A percentile compares a stretch with the other conserved stretches of the same genome.
These are phyloP conservation scores for Leucaena leucocephala DNA, from an alignment of 306 rosid genomes.

Conservation along the genomic window DNA sequence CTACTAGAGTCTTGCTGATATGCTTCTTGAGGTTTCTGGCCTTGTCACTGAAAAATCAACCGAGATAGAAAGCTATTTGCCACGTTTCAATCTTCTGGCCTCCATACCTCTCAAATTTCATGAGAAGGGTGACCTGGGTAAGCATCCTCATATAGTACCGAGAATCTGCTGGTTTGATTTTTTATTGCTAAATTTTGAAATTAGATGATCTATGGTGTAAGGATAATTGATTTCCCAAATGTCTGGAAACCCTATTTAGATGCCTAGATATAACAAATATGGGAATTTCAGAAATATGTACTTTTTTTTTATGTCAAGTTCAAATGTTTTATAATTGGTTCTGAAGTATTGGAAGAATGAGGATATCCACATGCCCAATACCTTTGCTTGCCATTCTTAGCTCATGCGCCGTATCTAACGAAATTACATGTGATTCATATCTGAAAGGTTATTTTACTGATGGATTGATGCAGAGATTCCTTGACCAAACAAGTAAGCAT, in stretches of 20 bases:
- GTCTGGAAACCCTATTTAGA: background rate
- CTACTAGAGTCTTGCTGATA: slow-evolving; percentile 53
- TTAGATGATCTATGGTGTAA: background rate
- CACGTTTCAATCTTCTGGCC: slow-evolving; percentile 9
- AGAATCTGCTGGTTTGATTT: slow-evolving; percentile 13
- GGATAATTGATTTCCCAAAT: background rate
- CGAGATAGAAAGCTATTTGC: slow-evolving; percentile 19
- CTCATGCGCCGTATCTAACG: too few species aligned
- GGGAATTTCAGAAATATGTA: background rate
- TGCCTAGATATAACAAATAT: background rate
- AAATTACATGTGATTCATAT: slow-evolving; percentile 22
- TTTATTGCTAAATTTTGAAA: background rate
- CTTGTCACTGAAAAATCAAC: background rate
- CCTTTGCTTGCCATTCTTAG: too few species aligned
- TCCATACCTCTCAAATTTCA: slow-evolving; percentile 2
- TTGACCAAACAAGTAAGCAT: slow-evolving; percentile 12
- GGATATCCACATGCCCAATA: background rate
- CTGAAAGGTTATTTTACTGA: slow-evolving; percentile 15
- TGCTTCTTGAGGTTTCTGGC: slow-evolving; percentile 46
- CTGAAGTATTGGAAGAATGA: background rate
- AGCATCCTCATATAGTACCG: background rate
- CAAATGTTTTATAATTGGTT: background rate
- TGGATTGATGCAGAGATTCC: slow-evolving; percentile 35
- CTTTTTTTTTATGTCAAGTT: background rate
- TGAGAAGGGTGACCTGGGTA: slow-evolving; percentile 32